Evolutionary conservation across 768 basidiomycete species (phyloP).

Genomic region (Flagelloscypha sp.): DNA sequence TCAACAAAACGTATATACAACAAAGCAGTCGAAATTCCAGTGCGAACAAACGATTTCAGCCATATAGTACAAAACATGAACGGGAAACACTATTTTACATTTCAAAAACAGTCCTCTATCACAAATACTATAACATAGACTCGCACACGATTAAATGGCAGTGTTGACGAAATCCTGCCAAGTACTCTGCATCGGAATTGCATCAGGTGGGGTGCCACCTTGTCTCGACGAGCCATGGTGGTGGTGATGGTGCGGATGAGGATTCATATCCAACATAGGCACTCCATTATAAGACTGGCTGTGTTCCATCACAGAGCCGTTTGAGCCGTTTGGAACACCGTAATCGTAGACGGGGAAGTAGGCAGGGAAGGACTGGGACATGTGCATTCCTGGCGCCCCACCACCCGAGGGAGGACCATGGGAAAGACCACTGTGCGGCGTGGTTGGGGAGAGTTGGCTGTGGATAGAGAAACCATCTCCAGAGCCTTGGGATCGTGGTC

Average conservation of each 20-base stretch:
- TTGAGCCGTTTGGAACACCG: constrained; percentile 25
- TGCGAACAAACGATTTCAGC: too few relatives aligned
- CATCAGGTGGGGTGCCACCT: constrained; percentile 46
- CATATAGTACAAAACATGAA: too few relatives aligned
- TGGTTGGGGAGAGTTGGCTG: constrained; percentile 10
- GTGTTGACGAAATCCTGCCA: constrained; percentile 70
- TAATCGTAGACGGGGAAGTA: constrained; percentile 78
- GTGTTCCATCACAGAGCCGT: constrained; percentile 17
- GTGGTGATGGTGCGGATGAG: constrained; percentile 27
- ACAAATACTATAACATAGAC: constrained; percentile 5
- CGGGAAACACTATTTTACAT: too few relatives aligned
- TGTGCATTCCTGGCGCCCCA: constrained; percentile 2
- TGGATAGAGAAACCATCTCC: constrained; percentile 23
- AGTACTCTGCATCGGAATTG: constrained; percentile 47
- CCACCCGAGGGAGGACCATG: constrained; percentile 8
- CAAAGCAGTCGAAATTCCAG: too few relatives aligned
- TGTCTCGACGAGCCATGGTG: too few relatives aligned
- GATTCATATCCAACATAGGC: constrained; percentile 33
- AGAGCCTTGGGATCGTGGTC: constrained; percentile 24
- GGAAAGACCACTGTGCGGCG: constrained; percentile 2
- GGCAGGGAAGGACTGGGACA: constrained; percentile 38
- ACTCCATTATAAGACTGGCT: constrained; percentile 19
- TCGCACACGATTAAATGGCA: constrained; percentile 19
- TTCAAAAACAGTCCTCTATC: too few relatives aligned
- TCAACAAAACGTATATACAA: too few relatives aligned